Percentiles rank a stretch among this genome's conserved stretches.
Evolutionary conservation across 1,139 yeast genomes (phyloP).

Genomic region (Sugiyamaella neomexicana): DNA sequence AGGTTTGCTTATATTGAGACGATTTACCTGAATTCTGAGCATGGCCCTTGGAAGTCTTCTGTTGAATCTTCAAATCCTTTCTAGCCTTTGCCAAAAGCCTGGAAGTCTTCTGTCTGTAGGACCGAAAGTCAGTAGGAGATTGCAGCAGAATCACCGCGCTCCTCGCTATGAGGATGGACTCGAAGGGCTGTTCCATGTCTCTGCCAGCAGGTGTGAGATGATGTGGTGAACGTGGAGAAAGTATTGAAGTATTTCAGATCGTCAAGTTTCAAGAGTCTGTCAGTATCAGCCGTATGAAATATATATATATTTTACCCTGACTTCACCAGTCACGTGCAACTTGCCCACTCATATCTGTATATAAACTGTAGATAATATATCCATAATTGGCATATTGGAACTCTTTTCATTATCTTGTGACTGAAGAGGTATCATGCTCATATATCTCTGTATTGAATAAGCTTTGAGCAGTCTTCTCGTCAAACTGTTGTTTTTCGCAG

Average conservation of each 20-base stretch:
- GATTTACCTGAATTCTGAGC: slow-evolving; percentile 37
- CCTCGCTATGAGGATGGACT: slow-evolving; percentile 36
- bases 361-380: no score
- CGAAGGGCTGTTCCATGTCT: slow-evolving; percentile 32
- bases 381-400: no score
- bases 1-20: slow-evolving; percentile 35
- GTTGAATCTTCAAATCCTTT: slow-evolving; percentile 55
- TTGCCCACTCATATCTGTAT: no score
- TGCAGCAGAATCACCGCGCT: slow-evolving; percentile 43
- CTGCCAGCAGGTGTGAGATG: slow-evolving; percentile 2
- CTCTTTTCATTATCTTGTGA: no score
- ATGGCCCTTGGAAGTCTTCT: slow-evolving; percentile 49
- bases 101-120: slow-evolving; percentile 36
- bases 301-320: not conserved
- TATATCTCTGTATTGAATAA: no score
- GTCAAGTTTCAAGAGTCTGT: not conserved
- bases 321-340: not conserved
- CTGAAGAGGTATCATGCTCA: no score
- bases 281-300: not conserved
- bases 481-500: no score
- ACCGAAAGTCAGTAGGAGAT: slow-evolving; percentile 42
- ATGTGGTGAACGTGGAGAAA: not conserved
- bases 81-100: slow-evolving; percentile 57
- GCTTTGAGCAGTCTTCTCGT: no score
- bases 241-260: not conserved